These are phyloP conservation scores for Gaeumannomyces sp. DNA, from an alignment of 2,329 filamentous ascomycete genomes.

Conservation along the genomic window DNA sequence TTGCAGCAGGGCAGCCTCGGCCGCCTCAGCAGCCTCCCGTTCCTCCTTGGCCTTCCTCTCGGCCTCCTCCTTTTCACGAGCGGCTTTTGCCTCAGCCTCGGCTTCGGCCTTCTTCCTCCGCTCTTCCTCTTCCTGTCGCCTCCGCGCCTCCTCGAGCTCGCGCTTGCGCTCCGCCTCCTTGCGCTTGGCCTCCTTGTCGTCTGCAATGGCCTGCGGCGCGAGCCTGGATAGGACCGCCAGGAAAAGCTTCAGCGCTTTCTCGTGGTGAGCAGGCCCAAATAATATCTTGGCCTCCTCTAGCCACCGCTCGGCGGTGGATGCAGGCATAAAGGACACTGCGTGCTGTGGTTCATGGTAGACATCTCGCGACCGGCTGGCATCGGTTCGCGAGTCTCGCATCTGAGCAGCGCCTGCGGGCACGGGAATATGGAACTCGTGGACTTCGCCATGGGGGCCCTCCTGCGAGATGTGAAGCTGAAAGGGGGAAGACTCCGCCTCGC, in stretches of 20 bases:
- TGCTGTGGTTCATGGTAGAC: conserved; percentile 58
- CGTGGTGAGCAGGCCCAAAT: conserved; percentile 37
- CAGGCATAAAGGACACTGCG: conserved; percentile 67
- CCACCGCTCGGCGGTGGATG: conserved; percentile 72
- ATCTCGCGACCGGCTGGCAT: conserved; percentile 33
- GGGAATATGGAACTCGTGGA: conserved; percentile 45
- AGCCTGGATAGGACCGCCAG: conserved; percentile 66
- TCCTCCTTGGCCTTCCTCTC: conserved; percentile 60
- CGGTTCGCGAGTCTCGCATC: background rate
- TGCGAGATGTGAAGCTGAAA: conserved; percentile 56
- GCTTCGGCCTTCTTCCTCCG: conserved; percentile 6
- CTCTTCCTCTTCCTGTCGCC: conserved; percentile 60
- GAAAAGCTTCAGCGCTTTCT: conserved; percentile 85
- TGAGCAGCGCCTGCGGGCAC: conserved; percentile 18
- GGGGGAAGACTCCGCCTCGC: background rate
- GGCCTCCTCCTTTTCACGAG: conserved; percentile 62
- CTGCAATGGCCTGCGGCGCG: conserved; percentile 75
- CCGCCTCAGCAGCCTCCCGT: conserved; percentile 53
- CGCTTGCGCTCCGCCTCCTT: conserved; percentile 34
- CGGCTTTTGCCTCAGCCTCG: conserved; percentile 59
- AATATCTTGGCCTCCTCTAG: background rate
- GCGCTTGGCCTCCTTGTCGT: conserved; percentile 47
- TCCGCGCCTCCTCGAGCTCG: conserved; percentile 51
- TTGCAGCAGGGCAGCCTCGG: conserved; percentile 39
- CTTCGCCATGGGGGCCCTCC: conserved; percentile 39